These are phyloP conservation scores for Scheffersomyces ergatensis DNA, from an alignment of 805 yeast genomes.

Conservation along the genomic window DNA sequence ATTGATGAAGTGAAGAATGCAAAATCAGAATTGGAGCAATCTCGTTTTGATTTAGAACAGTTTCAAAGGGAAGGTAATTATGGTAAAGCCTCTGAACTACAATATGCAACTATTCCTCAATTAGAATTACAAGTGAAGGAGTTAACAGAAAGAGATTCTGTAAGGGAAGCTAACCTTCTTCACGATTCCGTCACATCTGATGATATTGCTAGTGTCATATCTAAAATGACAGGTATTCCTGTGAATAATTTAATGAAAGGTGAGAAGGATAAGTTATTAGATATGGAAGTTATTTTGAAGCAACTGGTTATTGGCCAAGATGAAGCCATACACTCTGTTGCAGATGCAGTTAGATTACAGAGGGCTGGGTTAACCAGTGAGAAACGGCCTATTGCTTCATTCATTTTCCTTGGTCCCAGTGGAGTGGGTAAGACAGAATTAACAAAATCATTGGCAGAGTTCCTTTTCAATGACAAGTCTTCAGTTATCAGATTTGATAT, in stretches of 20 bases:
- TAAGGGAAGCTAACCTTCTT: conserved; percentile 38
- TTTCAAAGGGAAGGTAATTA: conserved; percentile 84
- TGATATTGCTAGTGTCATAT: conserved; percentile 88
- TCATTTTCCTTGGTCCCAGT: conserved; percentile 96
- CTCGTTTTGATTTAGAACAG: conserved; percentile 77
- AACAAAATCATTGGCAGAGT: conserved; percentile 89
- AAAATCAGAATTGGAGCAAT: conserved; percentile 80
- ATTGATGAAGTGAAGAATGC: conserved; percentile 77
- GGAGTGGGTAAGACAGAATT: conserved; percentile 98
- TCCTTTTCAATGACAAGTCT: conserved; percentile 83
- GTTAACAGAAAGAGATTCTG: conserved; percentile 33
- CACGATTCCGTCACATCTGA: conserved; percentile 94
- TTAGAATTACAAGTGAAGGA: conserved; percentile 61
- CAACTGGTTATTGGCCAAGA: conserved; percentile 91
- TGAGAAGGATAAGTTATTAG: conserved; percentile 84
- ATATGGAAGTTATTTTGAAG: conserved; percentile 79
- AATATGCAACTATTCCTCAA: conserved; percentile 83
- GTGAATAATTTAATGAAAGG: conserved; percentile 88
- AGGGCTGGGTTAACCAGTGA: conserved; percentile 96
- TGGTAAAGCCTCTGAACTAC: conserved; percentile 83
- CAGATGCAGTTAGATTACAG: conserved; percentile 94
- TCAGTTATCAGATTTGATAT: conserved; percentile 91
- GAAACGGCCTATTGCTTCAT: conserved; percentile 92
- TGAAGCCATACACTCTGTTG: conserved; percentile 83
- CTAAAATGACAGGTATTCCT: conserved; percentile 96